A percentile compares a stretch with the other conserved stretches of the same genome.
Evolutionary conservation across 2,329 filamentous ascomycete species (phyloP).

Genomic region (Purpureocillium lavendulum): DNA sequence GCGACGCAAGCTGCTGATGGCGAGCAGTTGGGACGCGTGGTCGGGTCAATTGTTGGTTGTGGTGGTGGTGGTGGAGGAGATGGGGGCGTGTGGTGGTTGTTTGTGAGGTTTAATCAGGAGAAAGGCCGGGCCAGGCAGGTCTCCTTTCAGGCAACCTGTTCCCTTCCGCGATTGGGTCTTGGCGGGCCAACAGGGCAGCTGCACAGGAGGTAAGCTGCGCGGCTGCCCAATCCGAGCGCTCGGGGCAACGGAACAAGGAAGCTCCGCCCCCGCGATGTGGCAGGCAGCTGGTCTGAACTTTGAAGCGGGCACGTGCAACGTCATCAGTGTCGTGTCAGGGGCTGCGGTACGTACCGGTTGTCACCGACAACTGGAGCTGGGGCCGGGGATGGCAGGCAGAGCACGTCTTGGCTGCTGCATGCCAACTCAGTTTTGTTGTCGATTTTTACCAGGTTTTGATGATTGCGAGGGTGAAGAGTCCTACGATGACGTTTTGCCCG

Average conservation of each 20-base stretch:
- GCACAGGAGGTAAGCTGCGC: background rate
- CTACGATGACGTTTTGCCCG: too few relatives aligned
- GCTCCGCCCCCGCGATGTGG: slow-evolving; percentile 3
- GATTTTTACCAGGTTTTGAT: too few relatives aligned
- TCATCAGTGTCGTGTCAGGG: too few relatives aligned
- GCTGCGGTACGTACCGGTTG: too few relatives aligned
- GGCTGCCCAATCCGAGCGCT: slow-evolving; percentile 3
- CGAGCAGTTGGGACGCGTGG: slow-evolving; percentile 13
- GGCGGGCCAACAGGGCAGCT: background rate
- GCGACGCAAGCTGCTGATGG: slow-evolving; percentile 16
- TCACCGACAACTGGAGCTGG: too few relatives aligned
- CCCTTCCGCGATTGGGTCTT: slow-evolving; percentile 9
- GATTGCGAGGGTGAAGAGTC: too few relatives aligned
- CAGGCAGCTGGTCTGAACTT: too few relatives aligned
- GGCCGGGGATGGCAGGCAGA: too few relatives aligned
- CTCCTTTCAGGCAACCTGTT: slow-evolving; percentile 25
- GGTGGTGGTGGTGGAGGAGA: slow-evolving; percentile 1
- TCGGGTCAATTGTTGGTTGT: slow-evolving; percentile 10
- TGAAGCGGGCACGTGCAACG: too few relatives aligned
- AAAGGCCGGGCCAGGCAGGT: slow-evolving; percentile 5
- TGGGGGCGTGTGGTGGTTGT: slow-evolving; percentile 7
- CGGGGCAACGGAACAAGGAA: slow-evolving; percentile 4
- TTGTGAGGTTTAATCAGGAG: slow-evolving; percentile 11
- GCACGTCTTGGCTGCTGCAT: too few relatives aligned
- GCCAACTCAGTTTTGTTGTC: too few relatives aligned